phyloP scores from a whole-genome alignment of 805 yeast genomes.

The Yamadazyma takamatsuzukensis region DNA sequence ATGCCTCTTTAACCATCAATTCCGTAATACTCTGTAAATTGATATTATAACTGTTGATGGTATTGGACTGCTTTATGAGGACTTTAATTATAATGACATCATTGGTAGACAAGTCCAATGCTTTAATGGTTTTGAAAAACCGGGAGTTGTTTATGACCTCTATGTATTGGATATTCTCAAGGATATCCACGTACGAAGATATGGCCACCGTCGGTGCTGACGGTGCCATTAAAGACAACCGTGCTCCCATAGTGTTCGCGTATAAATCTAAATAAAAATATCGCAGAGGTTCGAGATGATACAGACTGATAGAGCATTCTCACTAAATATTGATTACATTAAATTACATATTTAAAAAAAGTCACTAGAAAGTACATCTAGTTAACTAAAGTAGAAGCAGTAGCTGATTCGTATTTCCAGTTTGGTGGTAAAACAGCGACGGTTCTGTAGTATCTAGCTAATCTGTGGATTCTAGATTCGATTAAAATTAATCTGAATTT shows the following conservation, averaged over 20 bases:
- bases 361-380: slow-evolving; percentile 34
- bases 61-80: slow-evolving; percentile 56
- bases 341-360: background rate
- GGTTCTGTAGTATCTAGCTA: slow-evolving; percentile 99
- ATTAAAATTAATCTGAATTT: slow-evolving; percentile 99
- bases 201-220: slow-evolving; percentile 89
- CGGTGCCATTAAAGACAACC: slow-evolving; percentile 80
- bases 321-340: slow-evolving; percentile 3
- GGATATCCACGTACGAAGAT: slow-evolving; percentile 81
- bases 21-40: slow-evolving; percentile 23
- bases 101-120: slow-evolving; percentile 64
- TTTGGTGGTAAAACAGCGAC: slow-evolving; percentile 98
- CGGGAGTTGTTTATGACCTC: slow-evolving; percentile 76
- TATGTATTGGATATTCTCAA: slow-evolving; percentile 71
- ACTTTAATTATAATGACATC: slow-evolving; percentile 69
- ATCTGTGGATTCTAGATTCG: slow-evolving; percentile 99
- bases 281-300: no score
- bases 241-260: slow-evolving; percentile 87
- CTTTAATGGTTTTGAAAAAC: slow-evolving; percentile 81
- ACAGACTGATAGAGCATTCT: slow-evolving; percentile 1
- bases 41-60: slow-evolving; percentile 14
- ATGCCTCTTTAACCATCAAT: slow-evolving; percentile 31
- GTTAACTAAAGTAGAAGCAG: slow-evolving; percentile 99
- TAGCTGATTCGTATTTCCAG: slow-evolving; percentile 99
- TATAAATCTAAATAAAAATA: no score